Conservation (phyloP, 2,329 filamentous ascomycete species). For the Aspergillus jensenii region DNA sequence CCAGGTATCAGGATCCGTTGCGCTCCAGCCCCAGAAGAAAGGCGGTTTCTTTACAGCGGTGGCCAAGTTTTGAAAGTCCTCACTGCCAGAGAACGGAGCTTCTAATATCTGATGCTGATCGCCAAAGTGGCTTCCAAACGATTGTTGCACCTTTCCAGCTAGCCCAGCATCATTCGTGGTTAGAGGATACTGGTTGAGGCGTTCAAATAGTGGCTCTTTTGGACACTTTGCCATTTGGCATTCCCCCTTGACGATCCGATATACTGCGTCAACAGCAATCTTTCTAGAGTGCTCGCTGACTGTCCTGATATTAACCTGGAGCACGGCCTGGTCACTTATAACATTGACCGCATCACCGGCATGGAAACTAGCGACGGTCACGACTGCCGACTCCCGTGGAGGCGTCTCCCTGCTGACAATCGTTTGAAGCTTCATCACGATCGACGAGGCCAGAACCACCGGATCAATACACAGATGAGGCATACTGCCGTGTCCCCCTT, state of each 20-base stretch:
- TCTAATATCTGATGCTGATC: background rate
- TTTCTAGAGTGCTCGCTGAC: background rate
- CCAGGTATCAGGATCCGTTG: background rate
- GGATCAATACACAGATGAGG: background rate
- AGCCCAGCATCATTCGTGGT: background rate
- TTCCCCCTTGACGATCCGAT: background rate
- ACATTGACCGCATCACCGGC: background rate
- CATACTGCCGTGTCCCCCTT: background rate
- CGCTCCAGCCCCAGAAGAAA: background rate
- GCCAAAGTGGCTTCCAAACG: background rate
- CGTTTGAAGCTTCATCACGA: background rate
- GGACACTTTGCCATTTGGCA: background rate
- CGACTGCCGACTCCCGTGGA: background rate
- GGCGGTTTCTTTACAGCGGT: background rate
- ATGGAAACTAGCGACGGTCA: background rate
- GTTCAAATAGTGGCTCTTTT: background rate
- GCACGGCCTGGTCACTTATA: background rate
- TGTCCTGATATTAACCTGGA: background rate
- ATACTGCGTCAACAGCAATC: background rate
- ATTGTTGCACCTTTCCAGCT: background rate
- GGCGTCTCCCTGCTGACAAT: background rate
- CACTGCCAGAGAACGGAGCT: background rate
- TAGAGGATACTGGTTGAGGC: background rate
- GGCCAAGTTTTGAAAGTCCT: background rate
- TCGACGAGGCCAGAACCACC: background rate